These are phyloP conservation scores for Apocynum venetum DNA, from an alignment of 257 asterid species.

Conservation along the genomic window DNA sequence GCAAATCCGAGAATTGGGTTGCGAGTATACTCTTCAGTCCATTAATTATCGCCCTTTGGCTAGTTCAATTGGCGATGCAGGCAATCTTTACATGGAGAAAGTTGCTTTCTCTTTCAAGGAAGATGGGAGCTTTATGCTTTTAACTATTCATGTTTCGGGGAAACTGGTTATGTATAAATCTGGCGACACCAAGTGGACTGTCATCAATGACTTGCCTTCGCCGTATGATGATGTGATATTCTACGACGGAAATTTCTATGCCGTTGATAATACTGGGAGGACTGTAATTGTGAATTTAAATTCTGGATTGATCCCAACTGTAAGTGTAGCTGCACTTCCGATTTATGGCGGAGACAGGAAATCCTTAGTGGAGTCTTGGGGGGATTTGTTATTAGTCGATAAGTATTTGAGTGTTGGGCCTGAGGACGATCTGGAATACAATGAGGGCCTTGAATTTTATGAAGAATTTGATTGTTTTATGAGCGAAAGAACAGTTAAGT, in stretches of 20 bases:
- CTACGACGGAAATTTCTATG: slow-evolving; percentile 49
- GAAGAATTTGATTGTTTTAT: slow-evolving; percentile 66
- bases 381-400: slow-evolving; percentile 65
- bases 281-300: slow-evolving; percentile 41
- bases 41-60: slow-evolving; percentile 66
- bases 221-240: slow-evolving; percentile 77
- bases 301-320: slow-evolving; percentile 22
- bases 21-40: slow-evolving; percentile 68
- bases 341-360: slow-evolving; percentile 76
- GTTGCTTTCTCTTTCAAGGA: slow-evolving; percentile 46
- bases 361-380: slow-evolving; percentile 61
- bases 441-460: slow-evolving; percentile 53
- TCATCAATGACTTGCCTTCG: slow-evolving; percentile 50
- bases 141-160: slow-evolving; percentile 72
- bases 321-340: slow-evolving; percentile 41
- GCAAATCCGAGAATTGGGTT: slow-evolving; percentile 52
- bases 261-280: slow-evolving; percentile 64
- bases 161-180: slow-evolving; percentile 66
- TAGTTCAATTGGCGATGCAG: slow-evolving; percentile 65
- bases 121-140: slow-evolving; percentile 40
- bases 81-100: slow-evolving; percentile 75
- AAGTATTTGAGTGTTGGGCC: slow-evolving; percentile 61
- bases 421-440: slow-evolving; percentile 54
- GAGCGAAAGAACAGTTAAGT: slow-evolving; percentile 73
- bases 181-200: slow-evolving; percentile 65